phyloP scores from a whole-genome alignment of 2,329 filamentous ascomycete genomes.

The Fusarium nelsonii region DNA sequence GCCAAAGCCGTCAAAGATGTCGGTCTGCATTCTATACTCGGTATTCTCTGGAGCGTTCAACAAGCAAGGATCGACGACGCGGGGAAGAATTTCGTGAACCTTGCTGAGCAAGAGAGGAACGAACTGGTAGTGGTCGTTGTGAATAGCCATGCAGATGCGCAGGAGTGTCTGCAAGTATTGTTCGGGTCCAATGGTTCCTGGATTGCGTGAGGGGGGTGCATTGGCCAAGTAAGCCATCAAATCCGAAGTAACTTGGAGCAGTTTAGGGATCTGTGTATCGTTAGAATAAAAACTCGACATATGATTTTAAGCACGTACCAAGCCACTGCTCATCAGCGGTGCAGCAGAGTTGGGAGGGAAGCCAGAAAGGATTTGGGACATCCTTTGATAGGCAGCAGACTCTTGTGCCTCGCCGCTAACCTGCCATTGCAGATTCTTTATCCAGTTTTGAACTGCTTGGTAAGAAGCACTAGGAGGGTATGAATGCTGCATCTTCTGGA shows the following conservation, averaged over 20 bases:
- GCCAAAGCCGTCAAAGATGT: conserved; percentile 76
- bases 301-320: conserved; percentile 65
- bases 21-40: conserved; percentile 57
- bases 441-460: conserved; percentile 72
- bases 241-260: conserved; percentile 80
- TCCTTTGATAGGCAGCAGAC: conserved; percentile 68
- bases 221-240: conserved; percentile 79
- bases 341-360: conserved; percentile 76
- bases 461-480: conserved; percentile 68
- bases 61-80: conserved; percentile 70
- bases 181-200: conserved; percentile 74
- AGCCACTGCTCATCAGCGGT: conserved; percentile 74
- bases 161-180: conserved; percentile 80
- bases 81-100: conserved; percentile 77
- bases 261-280: conserved; percentile 74
- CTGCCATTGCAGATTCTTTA: conserved; percentile 74
- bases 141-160: conserved; percentile 73
- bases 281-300: conserved; percentile 18
- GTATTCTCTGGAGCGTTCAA: conserved; percentile 68
- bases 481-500: conserved; percentile 24
- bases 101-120: conserved; percentile 82
- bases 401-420: conserved; percentile 65
- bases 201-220: conserved; percentile 66
- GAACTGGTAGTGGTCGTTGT: conserved; percentile 81
- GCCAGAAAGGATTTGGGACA: conserved; percentile 75